A percentile compares a stretch with the other conserved stretches of the same genome.
phyloP scores from a whole-genome alignment of 2,329 filamentous ascomycete species.

The Cladophialophora chaetospira region DNA sequence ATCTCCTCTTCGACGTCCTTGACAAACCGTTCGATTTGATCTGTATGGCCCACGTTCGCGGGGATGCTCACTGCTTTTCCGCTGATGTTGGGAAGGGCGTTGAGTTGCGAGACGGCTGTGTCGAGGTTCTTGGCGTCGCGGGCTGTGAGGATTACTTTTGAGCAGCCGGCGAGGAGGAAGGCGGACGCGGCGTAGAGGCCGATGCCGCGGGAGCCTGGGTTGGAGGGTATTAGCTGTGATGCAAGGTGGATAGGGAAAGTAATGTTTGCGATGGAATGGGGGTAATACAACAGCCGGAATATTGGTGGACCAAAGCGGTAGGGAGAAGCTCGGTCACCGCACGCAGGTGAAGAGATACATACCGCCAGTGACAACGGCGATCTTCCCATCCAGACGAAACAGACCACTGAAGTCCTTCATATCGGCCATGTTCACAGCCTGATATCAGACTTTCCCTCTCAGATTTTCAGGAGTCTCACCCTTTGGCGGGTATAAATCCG shows the following conservation, averaged over 20 bases:
- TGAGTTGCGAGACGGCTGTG: constrained; percentile 13
- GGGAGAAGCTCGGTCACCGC: background rate
- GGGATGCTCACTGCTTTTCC: constrained; percentile 19
- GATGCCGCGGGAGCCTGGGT: constrained; percentile 37
- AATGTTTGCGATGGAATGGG: background rate
- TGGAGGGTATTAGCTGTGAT: background rate
- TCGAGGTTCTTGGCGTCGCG: constrained; percentile 18
- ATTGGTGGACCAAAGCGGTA: background rate
- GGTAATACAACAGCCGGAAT: background rate
- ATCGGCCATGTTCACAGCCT: no score
- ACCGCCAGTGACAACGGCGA: constrained; percentile 29
- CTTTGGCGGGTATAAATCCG: no score
- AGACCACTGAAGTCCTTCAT: constrained; percentile 17
- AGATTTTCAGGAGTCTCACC: no score
- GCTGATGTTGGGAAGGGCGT: constrained; percentile 18
- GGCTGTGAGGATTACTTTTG: constrained; percentile 23
- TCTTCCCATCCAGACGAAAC: constrained; percentile 26
- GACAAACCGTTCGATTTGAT: constrained; percentile 20
- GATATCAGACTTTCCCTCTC: no score
- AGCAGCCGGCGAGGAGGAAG: constrained; percentile 21
- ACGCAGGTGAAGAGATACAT: background rate
- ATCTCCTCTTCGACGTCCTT: constrained; percentile 16
- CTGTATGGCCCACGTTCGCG: constrained; percentile 22
- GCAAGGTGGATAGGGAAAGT: background rate
- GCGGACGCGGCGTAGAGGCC: constrained; percentile 24